Evolutionary conservation across 2,329 filamentous ascomycete species (phyloP).

Genomic region (Exophiala lecanii-corni): DNA sequence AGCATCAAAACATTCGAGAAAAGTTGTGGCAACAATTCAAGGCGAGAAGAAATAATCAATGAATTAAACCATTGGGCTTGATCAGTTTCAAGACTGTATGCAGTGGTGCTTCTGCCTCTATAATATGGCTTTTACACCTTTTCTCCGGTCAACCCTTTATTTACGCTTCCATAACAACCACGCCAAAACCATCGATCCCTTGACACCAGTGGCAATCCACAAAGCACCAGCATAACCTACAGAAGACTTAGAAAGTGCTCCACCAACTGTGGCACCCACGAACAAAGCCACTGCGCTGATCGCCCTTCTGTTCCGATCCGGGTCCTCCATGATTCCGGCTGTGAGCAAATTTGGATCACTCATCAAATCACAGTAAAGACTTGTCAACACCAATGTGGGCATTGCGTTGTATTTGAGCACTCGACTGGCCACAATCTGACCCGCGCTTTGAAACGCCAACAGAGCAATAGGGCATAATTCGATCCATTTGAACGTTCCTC

Average conservation of each 20-base stretch:
- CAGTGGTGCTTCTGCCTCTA: neutral
- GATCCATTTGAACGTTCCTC: neutral
- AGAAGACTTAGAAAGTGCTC: slow-evolving; percentile 35
- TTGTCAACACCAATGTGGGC: slow-evolving; percentile 41
- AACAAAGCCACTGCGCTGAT: slow-evolving; percentile 32
- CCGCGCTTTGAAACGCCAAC: slow-evolving; percentile 36
- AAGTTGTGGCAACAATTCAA: slow-evolving; percentile 88
- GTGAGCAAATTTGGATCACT: slow-evolving; percentile 34
- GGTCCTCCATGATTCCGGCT: slow-evolving; percentile 30
- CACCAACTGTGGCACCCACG: slow-evolving; percentile 36
- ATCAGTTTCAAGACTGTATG: neutral
- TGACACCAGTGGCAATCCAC: slow-evolving; percentile 38
- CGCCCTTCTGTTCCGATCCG: slow-evolving; percentile 34
- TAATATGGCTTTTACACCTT: too few species aligned
- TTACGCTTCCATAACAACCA: slow-evolving; percentile 35
- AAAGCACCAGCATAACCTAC: slow-evolving; percentile 37
- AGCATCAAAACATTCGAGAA: slow-evolving; percentile 67
- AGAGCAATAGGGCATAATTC: slow-evolving; percentile 33
- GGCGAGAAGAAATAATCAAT: slow-evolving; percentile 60
- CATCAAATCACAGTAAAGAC: slow-evolving; percentile 41
- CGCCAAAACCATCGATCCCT: slow-evolving; percentile 32
- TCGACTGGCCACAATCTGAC: slow-evolving; percentile 38
- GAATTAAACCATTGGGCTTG: too few species aligned
- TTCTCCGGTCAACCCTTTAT: too few species aligned
- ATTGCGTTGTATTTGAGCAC: slow-evolving; percentile 35